These are phyloP conservation scores for Saccharomycopsis capsularis DNA, from an alignment of 805 yeast genomes.

Conservation along the genomic window DNA sequence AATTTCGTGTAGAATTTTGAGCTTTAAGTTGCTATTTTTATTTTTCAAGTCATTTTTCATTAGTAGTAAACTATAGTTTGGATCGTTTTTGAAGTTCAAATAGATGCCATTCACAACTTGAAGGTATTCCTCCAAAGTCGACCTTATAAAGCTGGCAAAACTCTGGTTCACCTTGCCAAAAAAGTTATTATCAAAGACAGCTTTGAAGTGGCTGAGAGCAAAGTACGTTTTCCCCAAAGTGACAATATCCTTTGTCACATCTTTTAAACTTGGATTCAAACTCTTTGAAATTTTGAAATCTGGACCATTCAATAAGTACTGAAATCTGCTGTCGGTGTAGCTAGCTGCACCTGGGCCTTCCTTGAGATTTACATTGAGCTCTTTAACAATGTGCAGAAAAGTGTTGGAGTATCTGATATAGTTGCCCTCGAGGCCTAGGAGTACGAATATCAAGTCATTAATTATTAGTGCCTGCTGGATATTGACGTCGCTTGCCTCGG, in stretches of 20 bases:
- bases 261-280: conserved; percentile 50
- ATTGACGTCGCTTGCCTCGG: conserved; percentile 7
- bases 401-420: conserved; percentile 63
- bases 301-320: conserved; percentile 52
- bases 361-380: conserved; percentile 5
- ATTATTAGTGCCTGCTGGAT: conserved; percentile 52
- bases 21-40: conserved; percentile 28
- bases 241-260: conserved; percentile 54
- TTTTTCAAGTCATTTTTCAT: conserved; percentile 15
- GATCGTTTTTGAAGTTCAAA: conserved; percentile 20
- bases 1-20: conserved; percentile 55
- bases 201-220: conserved; percentile 53
- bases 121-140: conserved; percentile 34
- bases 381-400: conserved; percentile 38
- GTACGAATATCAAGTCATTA: conserved; percentile 59
- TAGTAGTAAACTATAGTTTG: conserved; percentile 11
- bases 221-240: conserved; percentile 57
- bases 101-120: conserved; percentile 22
- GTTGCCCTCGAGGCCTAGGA: conserved; percentile 71
- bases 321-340: conserved; percentile 5
- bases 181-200: conserved; percentile 43
- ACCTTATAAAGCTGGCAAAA: conserved; percentile 54
- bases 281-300: conserved; percentile 66
- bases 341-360: background rate
- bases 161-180: conserved; percentile 74